Conservation (phyloP, 2,329 filamentous ascomycete genomes). For the Microdochium nivale region DNA sequence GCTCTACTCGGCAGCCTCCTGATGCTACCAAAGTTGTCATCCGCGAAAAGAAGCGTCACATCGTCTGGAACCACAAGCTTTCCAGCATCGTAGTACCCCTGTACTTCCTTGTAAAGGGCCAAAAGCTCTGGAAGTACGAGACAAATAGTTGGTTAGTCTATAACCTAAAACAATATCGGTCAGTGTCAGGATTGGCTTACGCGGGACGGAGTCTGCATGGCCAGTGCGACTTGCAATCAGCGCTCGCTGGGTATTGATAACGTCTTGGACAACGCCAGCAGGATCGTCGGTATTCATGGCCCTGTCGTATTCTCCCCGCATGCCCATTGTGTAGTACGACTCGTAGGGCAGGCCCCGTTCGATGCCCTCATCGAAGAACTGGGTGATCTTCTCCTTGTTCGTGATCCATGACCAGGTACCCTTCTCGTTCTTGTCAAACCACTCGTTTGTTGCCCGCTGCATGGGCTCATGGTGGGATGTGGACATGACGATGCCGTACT, state of each 20-base stretch:
- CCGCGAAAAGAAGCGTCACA: conserved; percentile 59
- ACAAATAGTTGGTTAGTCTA: too few relatives aligned
- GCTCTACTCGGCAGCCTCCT: conserved; percentile 50
- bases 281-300: conserved; percentile 41
- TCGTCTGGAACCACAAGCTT: conserved; percentile 43
- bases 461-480: conserved; percentile 58
- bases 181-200: conserved; percentile 14
- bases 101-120: conserved; percentile 59
- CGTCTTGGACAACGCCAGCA: conserved; percentile 39
- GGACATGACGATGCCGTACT: conserved; percentile 53
- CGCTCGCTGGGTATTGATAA: conserved; percentile 44
- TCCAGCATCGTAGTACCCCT: conserved; percentile 46
- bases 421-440: conserved; percentile 2
- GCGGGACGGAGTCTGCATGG: conserved; percentile 27
- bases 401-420: neutral
- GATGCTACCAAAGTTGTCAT: conserved; percentile 63
- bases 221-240: conserved; percentile 45
- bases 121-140: too few relatives aligned
- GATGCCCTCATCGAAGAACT: conserved; percentile 47
- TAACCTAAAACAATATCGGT: neutral
- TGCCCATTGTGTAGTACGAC: conserved; percentile 45
- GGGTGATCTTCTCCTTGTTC: conserved; percentile 33
- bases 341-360: conserved; percentile 43
- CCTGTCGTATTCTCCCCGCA: conserved; percentile 49
- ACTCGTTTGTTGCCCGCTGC: conserved; percentile 43